These are phyloP conservation scores for Globisporangium parvum DNA, from an alignment of 352 stramenopile species.

Conservation along the genomic window DNA sequence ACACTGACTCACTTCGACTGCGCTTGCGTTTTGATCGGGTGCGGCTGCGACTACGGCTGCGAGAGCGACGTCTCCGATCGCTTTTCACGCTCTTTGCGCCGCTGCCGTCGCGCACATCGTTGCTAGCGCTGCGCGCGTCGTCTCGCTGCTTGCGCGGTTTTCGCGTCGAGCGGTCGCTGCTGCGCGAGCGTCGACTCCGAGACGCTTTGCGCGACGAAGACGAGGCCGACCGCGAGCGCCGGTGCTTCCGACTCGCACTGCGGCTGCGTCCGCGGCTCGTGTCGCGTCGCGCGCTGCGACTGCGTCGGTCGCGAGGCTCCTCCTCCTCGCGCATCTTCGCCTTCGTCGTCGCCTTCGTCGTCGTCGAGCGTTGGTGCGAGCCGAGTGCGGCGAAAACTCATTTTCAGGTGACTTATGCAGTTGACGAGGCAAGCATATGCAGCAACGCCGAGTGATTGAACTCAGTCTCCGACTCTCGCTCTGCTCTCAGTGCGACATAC, in stretches of 20 bases:
- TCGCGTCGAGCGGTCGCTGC: conserved; percentile 1
- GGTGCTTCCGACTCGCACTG: conserved; percentile 3
- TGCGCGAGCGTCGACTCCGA: not conserved
- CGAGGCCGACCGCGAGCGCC: not conserved
- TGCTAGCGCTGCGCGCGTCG: not conserved
- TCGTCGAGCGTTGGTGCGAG: too few relatives aligned
- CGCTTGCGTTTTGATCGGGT: not conserved
- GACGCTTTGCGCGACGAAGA: not conserved
- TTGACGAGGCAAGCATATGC: too few relatives aligned
- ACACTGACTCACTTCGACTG: conserved; percentile 17
- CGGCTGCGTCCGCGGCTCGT: conserved; percentile 6
- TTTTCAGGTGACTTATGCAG: too few relatives aligned
- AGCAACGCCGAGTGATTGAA: too few relatives aligned
- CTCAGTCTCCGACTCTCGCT: too few relatives aligned
- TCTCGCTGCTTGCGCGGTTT: conserved; percentile 6
- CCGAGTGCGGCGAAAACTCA: too few relatives aligned
- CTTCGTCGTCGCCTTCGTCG: not conserved
- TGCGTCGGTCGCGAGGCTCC: not conserved
- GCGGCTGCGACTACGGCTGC: conserved; percentile 11
- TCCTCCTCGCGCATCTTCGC: not conserved
- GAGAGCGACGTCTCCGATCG: conserved; percentile 3
- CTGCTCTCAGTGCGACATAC: not conserved
- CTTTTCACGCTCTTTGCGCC: too few relatives aligned
- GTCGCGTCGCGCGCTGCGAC: not conserved
- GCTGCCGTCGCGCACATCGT: conserved; percentile 1